Evolutionary conservation across 202 grass and related monocot genomes (phyloP).

Genomic region (Alloteropsis angusta): DNA sequence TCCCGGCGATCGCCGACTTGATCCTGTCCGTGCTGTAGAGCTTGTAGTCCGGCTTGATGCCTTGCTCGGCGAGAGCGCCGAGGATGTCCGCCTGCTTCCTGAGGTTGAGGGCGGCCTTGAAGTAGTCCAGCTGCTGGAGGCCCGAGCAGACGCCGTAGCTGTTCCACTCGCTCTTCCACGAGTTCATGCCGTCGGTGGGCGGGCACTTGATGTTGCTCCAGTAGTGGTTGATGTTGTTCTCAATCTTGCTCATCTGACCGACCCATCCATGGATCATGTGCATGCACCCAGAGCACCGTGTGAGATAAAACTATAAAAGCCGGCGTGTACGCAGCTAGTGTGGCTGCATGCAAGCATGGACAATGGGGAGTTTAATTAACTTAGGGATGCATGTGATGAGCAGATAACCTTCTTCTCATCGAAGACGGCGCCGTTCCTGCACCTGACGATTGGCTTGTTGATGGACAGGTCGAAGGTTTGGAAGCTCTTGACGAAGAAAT

Average conservation of each 20-base stretch:
- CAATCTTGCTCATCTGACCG: constrained; percentile 6
- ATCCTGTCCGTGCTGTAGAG: constrained; percentile 19
- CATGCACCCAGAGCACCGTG: background rate
- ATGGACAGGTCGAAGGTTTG: background rate
- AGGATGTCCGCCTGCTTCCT: constrained; percentile 10
- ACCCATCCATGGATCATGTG: too few relatives aligned
- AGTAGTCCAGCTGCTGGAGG: constrained; percentile 35
- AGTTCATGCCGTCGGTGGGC: background rate
- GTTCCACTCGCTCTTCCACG: constrained; percentile 29
- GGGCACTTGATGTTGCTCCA: constrained; percentile 44
- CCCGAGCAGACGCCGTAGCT: constrained; percentile 43
- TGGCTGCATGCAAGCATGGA: too few relatives aligned
- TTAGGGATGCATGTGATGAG: background rate
- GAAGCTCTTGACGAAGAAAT: constrained; percentile 37
- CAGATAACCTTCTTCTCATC: background rate
- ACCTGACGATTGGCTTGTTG: constrained; percentile 17
- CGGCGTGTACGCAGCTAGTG: too few relatives aligned
- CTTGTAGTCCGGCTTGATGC: constrained; percentile 13
- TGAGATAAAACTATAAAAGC: background rate
- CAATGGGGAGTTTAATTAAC: too few relatives aligned
- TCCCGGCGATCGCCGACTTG: constrained; percentile 2
- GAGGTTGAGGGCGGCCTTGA: constrained; percentile 23
- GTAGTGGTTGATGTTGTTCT: constrained; percentile 35
- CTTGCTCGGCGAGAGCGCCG: background rate
- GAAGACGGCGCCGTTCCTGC: constrained; percentile 22